Base-by-base conservation (phyloP, 148 eudicot species). In the Polygonum aviculare region DNA sequence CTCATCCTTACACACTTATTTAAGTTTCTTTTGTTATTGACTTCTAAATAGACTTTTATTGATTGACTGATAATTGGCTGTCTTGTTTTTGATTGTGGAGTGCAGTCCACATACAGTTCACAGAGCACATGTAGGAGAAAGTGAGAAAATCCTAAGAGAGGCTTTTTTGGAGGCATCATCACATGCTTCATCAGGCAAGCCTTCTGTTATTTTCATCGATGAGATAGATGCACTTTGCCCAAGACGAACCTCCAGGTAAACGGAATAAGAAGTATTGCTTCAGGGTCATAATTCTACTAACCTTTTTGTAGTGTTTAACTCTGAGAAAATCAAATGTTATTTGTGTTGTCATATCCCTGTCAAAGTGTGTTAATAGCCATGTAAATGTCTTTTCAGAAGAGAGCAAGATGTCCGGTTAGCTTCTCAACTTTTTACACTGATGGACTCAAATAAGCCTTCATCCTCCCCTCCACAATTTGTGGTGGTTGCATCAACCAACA, bases 151-250 rank as follows among this genome's bases (percentile, higher is more conserved):
- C 41, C 84, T 95, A 69, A 86, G 96, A 6, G 93, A 92, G 80
- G 94, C 98, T 83, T 95, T 95, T 79, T 72, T 80, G n/a, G 90
- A 92, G 83, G 98, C 98, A 80, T 78, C 88, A 57, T 85, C 87
- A 79, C 83, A 89, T 83, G 89, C 89, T 59, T 83, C 81, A 67
- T 81, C 84, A 49, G 95, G 96, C 74, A 90, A 87, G 78, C 98
- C 97, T 48, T 92, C 91, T 0, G 96, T 95, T 78, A 83, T 95
- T 63, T 95, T 90, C 81, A 87, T 95, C 9, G 97, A 95, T 82
- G 98, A 95, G 87, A 95, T 95, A 63, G 98, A 95, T 87, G 92
- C 87, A 36, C 87, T 95, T 33, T 95, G 97, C 83, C 97, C 97
- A 77, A 97, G 91, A 51, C 92, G 94, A 65, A 84, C 87, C 79